Base-by-base conservation (phyloP, 2,329 filamentous ascomycete genomes). In the Thielaviopsis punctulata region DNA sequence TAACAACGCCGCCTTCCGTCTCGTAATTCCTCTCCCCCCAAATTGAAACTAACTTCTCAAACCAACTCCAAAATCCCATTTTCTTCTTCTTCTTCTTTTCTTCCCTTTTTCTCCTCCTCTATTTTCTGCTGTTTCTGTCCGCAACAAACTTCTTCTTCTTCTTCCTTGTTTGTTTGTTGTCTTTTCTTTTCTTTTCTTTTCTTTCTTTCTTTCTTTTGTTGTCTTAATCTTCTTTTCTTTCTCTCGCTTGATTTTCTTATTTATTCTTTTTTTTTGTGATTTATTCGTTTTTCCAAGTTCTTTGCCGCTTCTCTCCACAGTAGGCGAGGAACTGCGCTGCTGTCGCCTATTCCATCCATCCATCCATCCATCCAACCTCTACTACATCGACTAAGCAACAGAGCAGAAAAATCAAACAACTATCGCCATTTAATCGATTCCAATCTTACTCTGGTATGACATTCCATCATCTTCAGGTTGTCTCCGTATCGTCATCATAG, bases 151-250 rank as follows among this genome's bases (percentile, higher is more conserved):
- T 22, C 50, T 41, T 25, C 18, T 19, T 27, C 24, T 48, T 23
- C 52, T 59, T 57, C 49, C 43, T 53, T 55, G 54, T 51, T 47
- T 52, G 46, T 52, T 53, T 57, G 44, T 47, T 53, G 53, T 46
- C 22, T 45, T 49, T 46, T 44, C 24, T 46, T n/a, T 45, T 41
- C 25, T 19, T 22, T 4, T 52, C 25, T 39, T 36, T 51, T 55
- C 53, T 51, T 21, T 48, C 25, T 33, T 8, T 25, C 9, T 36
- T 48, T 8, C 39, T 39, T 27, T 33, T 46, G 19, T 44, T 15
- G 24, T 39, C 19, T 53, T 53, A 51, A 53, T 52, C 39, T 47
- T 47, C 49, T 39, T 41, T 52, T 54, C 23, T 41, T 22, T 36
- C 44, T 36, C 43, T 54, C 49, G 43, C 41, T 36, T 49, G 15